Percentiles rank a stretch among this genome's conserved stretches.
Evolutionary conservation across 1,139 yeast genomes (phyloP).

Genomic region (Candida frijolesensis): DNA sequence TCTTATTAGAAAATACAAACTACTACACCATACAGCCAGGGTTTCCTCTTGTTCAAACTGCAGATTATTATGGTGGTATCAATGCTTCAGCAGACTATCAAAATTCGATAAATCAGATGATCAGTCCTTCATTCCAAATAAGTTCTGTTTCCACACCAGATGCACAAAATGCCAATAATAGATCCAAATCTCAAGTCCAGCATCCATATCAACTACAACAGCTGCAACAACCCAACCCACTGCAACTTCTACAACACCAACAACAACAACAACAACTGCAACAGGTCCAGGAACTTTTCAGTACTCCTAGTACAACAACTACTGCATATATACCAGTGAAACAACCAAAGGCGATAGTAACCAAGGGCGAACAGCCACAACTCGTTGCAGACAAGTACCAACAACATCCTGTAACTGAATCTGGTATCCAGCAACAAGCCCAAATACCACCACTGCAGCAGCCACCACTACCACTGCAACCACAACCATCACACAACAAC

Average conservation of each 20-base stretch:
- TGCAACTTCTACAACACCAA: constrained; percentile 3
- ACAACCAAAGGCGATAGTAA: constrained; percentile 6
- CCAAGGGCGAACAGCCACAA: constrained; percentile 1
- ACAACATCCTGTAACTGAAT: constrained; percentile 1
- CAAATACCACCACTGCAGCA: constrained; percentile 10
- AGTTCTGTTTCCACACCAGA: constrained; percentile 13
- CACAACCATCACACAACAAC: constrained; percentile 10
- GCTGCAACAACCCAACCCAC: constrained; percentile 5
- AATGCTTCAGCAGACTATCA: constrained; percentile 10
- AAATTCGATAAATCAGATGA: constrained; percentile 6
- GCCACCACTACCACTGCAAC: constrained; percentile 9
- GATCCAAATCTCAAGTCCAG: constrained; percentile 9
- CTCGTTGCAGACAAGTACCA: neutral
- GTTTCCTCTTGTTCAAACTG: constrained; percentile 12
- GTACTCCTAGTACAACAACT: neutral
- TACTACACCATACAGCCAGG: constrained; percentile 18
- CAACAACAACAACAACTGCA: constrained; percentile 2
- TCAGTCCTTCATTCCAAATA: constrained; percentile 15
- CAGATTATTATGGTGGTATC: constrained; percentile 14
- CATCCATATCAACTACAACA: constrained; percentile 9
- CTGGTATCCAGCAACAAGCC: constrained; percentile 7
- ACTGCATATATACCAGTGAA: constrained; percentile 1
- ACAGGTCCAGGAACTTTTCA: constrained; percentile 6
- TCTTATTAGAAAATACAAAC: constrained; percentile 15
- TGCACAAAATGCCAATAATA: constrained; percentile 6